A percentile compares a stretch with the other conserved stretches of the same genome.
Evolutionary conservation across 345 rosid species (phyloP).

Genomic region (Acer campestre): DNA sequence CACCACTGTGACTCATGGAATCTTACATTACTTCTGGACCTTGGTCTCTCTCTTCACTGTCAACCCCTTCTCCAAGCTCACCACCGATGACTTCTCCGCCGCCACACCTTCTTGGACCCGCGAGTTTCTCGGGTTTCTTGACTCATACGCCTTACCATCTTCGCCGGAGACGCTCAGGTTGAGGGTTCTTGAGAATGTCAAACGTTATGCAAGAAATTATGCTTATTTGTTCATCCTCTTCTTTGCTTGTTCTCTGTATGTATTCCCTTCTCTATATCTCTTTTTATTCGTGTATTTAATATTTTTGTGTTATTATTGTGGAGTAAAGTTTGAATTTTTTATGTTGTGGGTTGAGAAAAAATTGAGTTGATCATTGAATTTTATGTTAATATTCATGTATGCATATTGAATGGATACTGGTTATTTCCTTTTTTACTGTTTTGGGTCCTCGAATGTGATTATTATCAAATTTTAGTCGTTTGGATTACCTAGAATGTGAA

Average conservation of each 20-base stretch:
- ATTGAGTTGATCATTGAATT: background rate
- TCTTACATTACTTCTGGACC: slow-evolving; percentile 32
- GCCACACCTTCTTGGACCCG: slow-evolving; percentile 83
- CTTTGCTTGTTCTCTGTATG: slow-evolving; percentile 88
- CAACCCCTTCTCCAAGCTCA: slow-evolving; percentile 88
- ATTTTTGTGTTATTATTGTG: background rate
- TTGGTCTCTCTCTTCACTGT: slow-evolving; percentile 63
- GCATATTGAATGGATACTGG: background rate
- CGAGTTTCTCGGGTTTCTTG: slow-evolving; percentile 64
- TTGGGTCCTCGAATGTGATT: background rate
- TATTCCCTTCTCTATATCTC: background rate
- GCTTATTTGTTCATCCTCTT: slow-evolving; percentile 74
- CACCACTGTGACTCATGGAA: slow-evolving; percentile 34
- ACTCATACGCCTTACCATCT: slow-evolving; percentile 80
- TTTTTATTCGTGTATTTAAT: background rate
- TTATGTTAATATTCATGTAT: background rate
- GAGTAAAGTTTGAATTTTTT: background rate
- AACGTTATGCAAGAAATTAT: slow-evolving; percentile 84
- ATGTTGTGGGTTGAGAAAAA: background rate
- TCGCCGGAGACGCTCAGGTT: slow-evolving; percentile 56
- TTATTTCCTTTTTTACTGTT: background rate
- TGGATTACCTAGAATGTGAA: background rate
- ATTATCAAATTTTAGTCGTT: background rate
- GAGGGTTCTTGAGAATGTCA: slow-evolving; percentile 88
- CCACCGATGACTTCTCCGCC: slow-evolving; percentile 73